Evolutionary conservation across 805 yeast species (phyloP).

Genomic region (Saccharomycopsis lassenensis): DNA sequence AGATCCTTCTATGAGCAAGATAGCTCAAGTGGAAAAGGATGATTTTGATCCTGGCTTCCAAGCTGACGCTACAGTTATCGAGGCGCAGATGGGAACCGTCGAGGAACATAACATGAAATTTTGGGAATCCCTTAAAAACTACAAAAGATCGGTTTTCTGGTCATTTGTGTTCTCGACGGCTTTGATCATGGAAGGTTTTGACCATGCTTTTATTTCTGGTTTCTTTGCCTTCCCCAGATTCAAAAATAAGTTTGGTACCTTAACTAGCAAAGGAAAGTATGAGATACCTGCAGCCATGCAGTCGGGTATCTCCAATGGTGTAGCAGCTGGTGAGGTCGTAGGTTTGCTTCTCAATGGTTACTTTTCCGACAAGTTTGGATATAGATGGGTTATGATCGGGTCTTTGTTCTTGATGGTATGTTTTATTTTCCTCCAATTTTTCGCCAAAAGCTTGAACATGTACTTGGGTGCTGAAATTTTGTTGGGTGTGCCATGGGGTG

Average conservation of each 20-base stretch:
- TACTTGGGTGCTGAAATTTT: conserved; percentile 32
- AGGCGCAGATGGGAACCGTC: not conserved
- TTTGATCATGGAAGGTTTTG: conserved; percentile 23
- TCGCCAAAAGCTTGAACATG: conserved; percentile 29
- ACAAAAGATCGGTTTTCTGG: no score
- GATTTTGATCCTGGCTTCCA: not conserved
- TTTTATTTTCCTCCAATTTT: conserved; percentile 35
- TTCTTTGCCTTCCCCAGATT: conserved; percentile 22
- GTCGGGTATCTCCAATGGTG: not conserved
- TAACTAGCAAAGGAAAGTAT: not conserved
- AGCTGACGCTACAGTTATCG: not conserved
- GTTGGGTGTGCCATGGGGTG: conserved; percentile 43
- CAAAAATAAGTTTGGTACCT: conserved; percentile 4
- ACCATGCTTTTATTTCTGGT: conserved; percentile 18
- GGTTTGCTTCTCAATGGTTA: not conserved
- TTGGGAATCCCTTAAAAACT: conserved; percentile 1
- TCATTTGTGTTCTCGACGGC: conserved; percentile 29
- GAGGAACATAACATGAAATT: conserved; percentile 1
- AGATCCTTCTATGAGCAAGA: not conserved
- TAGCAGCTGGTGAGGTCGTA: not conserved
- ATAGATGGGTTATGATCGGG: conserved; percentile 1
- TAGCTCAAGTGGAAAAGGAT: not conserved
- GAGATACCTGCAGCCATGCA: conserved; percentile 2
- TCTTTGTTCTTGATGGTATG: conserved; percentile 25
- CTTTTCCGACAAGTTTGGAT: conserved; percentile 26